Percentiles rank a stretch among this genome's conserved stretches.
These are phyloP conservation scores for Kwoniella newhampshirensis DNA, from an alignment of 768 basidiomycete species.

Conservation along the genomic window DNA sequence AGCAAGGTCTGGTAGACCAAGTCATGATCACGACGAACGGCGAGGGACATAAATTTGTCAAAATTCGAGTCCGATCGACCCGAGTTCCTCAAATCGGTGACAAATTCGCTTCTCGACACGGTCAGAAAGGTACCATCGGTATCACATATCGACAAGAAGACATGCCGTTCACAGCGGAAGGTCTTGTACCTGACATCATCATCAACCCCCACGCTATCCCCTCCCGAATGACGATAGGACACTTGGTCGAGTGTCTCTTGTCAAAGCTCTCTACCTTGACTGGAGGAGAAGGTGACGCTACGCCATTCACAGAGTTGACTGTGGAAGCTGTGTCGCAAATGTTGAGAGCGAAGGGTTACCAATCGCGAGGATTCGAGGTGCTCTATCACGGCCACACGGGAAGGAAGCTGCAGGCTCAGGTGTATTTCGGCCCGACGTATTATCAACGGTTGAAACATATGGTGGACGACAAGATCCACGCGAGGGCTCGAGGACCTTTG, in stretches of 20 bases:
- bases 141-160: slow-evolving; percentile 99
- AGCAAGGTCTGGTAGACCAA: slow-evolving; percentile 96
- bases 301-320: slow-evolving; percentile 96
- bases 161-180: slow-evolving; percentile 98
- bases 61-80: slow-evolving; percentile 91
- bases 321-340: slow-evolving; percentile 96
- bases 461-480: slow-evolving; percentile 99
- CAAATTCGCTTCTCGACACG: slow-evolving; percentile 98
- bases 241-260: slow-evolving; percentile 95
- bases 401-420: slow-evolving; percentile 94
- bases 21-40: slow-evolving; percentile 94
- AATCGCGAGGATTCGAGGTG: slow-evolving; percentile 92
- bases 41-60: slow-evolving; percentile 96
- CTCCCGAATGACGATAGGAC: slow-evolving; percentile 99
- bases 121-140: slow-evolving; percentile 99
- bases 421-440: slow-evolving; percentile 98
- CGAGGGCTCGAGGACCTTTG: slow-evolving; percentile 92
- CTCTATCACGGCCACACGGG: slow-evolving; percentile 99
- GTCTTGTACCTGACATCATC: slow-evolving; percentile 93
- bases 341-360: slow-evolving; percentile 85
- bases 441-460: slow-evolving; percentile 99
- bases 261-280: slow-evolving; percentile 95
- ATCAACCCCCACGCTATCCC: slow-evolving; percentile 99
- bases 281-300: slow-evolving; percentile 96
- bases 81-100: slow-evolving; percentile 97